Evolutionary conservation across 2,329 filamentous ascomycete genomes (phyloP).

Genomic region (Paraconiothyrium brasiliense): DNA sequence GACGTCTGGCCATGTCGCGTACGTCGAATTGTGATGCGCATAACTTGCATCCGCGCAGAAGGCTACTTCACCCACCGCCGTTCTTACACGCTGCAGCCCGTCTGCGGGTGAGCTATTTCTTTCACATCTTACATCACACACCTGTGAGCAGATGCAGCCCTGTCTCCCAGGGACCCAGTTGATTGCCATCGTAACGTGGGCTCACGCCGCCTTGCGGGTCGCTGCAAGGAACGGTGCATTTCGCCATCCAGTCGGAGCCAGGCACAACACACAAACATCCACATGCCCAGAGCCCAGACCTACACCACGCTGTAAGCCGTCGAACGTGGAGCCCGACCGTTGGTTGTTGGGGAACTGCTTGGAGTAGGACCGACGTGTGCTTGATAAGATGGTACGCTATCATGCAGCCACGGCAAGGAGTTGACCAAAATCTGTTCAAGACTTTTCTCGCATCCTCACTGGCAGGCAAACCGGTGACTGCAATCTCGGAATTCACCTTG

Average conservation of each 20-base stretch:
- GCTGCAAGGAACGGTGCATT: constrained; percentile 8
- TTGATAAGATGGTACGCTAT: neutral
- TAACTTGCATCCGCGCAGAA: neutral
- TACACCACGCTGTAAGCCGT: neutral
- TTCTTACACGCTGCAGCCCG: neutral
- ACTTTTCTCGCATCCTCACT: constrained; percentile 4
- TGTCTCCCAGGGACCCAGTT: constrained; percentile 4
- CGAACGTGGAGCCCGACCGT: constrained; percentile 7
- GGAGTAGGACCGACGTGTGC: neutral
- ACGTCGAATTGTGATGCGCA: neutral
- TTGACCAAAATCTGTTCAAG: neutral
- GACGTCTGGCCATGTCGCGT: neutral
- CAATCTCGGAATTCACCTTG: constrained; percentile 1
- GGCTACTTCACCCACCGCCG: constrained; percentile 2
- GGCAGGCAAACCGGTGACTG: neutral
- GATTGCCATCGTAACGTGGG: constrained; percentile 13
- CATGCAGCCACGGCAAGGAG: neutral
- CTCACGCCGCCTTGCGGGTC: constrained; percentile 1
- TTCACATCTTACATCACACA: constrained; percentile 2
- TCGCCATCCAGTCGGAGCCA: constrained; percentile 2
- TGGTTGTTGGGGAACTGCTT: constrained; percentile 7
- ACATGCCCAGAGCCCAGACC: neutral
- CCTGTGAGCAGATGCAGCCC: constrained; percentile 8
- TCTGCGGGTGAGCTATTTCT: constrained; percentile 20
- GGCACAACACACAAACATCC: neutral